Base-by-base conservation (phyloP, 2,329 filamentous ascomycete genomes). In the Neocatenulostroma microsporum region DNA sequence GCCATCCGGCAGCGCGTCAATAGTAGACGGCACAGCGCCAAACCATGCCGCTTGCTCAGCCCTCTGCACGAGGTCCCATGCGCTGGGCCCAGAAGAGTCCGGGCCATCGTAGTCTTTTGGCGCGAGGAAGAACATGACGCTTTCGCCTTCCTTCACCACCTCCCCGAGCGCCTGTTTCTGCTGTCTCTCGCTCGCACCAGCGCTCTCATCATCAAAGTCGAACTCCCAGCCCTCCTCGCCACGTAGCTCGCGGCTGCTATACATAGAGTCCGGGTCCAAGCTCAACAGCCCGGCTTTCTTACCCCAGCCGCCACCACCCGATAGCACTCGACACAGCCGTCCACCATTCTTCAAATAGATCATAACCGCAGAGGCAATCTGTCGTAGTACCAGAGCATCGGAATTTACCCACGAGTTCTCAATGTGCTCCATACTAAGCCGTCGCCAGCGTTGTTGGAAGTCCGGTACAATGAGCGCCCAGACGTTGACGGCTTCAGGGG, bases 261-360 rank as follows among this genome's bases (percentile, higher is more conserved):
- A 73, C 14, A 58, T 67, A 12, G 66, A 70, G 46, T 84, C 73
- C 3, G 85, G 83, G 52, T 91, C 84, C 3, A 93, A 68, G 5
- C 84, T 85, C 3, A 93, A 64, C 0, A 93, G 64, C 0, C 85
- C 85, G 49, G 82, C 78, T 57, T 89, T 91, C 38, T 74, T 68
- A 12, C 85, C 85, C 85, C 85, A 93, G 14, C 85, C 85, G 27
- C 85, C 85, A 30, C 85, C 85, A 4, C 85, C 85, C 51, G 83
- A 87, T 45, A 88, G 74, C 71, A 67, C 60, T 36, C 62, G 62
- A 47, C 66, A 62, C n/a, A 73, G 52, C 30, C 62, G 11, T 3
- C 4, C 34, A n/a, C 34, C 34, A 29, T n/a, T 15, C 4, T 25
- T 11, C 10, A 36, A 14, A 3, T 9, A 7, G 14, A 23, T 23